Percentiles rank a stretch among this genome's conserved stretches.
Evolutionary conservation across 106 monocot genomes (phyloP).

Genomic region (Dioscorea alata): DNA sequence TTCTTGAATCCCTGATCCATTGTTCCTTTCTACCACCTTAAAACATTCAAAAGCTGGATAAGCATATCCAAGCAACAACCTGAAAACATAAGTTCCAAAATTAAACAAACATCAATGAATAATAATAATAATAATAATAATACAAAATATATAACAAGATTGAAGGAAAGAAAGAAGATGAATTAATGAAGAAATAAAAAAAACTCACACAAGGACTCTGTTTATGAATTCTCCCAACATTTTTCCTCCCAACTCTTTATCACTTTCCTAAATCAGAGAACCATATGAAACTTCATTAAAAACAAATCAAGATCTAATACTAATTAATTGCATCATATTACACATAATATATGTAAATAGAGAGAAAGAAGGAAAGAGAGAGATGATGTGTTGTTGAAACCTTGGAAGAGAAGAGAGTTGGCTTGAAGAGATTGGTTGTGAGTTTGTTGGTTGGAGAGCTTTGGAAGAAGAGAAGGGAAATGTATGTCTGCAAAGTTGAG

Average conservation of each 20-base stretch:
- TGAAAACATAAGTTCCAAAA: not conserved
- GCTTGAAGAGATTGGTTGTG: too few relatives aligned
- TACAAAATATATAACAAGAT: not conserved
- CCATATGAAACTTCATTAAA: too few relatives aligned
- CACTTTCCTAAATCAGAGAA: too few relatives aligned
- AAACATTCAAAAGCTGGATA: conserved; percentile 17
- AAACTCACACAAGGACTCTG: conserved; percentile 11
- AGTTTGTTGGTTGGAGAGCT: too few relatives aligned
- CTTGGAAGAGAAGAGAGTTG: not conserved
- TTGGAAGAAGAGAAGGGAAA: too few relatives aligned
- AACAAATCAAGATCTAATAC: too few relatives aligned
- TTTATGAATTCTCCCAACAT: conserved; percentile 7
- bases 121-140: not conserved
- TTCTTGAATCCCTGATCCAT: not conserved
- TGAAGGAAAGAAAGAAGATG: too few relatives aligned
- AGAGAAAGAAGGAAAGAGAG: too few relatives aligned
- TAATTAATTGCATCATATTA: too few relatives aligned
- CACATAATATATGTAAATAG: too few relatives aligned
- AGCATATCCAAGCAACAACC: conserved; percentile 14
- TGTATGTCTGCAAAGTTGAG: too few relatives aligned
- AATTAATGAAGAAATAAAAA: not conserved
- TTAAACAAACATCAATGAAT: too few relatives aligned
- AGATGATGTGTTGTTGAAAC: not conserved
- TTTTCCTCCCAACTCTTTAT: not conserved
- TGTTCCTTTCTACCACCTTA: conserved; percentile 1